phyloP scores from a whole-genome alignment of 495 filamentous ascomycete genomes.

The Talaromyces stipitatus region DNA sequence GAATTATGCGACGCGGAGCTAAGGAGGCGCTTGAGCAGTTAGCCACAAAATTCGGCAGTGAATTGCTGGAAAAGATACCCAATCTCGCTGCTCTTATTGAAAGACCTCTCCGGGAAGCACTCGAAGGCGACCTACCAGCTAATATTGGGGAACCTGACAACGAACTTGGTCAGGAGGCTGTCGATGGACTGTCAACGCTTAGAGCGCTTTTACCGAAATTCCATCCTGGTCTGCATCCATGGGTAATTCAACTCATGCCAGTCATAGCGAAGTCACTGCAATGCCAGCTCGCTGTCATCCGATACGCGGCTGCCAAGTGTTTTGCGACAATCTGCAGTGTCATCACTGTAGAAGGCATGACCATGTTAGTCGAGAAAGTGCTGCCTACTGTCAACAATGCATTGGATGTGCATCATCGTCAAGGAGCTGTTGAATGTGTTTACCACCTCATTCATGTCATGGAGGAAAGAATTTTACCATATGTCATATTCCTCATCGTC shows the following conservation, averaged over 20 bases:
- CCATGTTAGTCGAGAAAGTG: constrained; percentile 86
- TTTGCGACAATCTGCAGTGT: constrained; percentile 96
- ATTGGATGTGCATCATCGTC: constrained; percentile 74
- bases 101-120: constrained; percentile 63
- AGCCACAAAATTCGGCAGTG: constrained; percentile 63
- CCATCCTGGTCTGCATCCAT: constrained; percentile 60
- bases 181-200: constrained; percentile 88
- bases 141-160: constrained; percentile 60
- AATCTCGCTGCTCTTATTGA: constrained; percentile 75
- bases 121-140: constrained; percentile 57
- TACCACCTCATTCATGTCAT: constrained; percentile 97
- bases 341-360: constrained; percentile 90
- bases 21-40: constrained; percentile 93
- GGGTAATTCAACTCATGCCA: constrained; percentile 78
- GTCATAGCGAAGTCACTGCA: constrained; percentile 78
- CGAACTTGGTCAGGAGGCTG: constrained; percentile 78
- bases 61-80: constrained; percentile 71
- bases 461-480: constrained; percentile 92
- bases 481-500: constrained; percentile 98
- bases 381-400: constrained; percentile 85
- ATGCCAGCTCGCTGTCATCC: constrained; percentile 79
- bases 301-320: constrained; percentile 96
- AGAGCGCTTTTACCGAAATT: constrained; percentile 84
- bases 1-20: constrained; percentile 82
- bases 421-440: constrained; percentile 88